Evolutionary conservation across 192 early-diverging fungal genomes (phyloP), one percentile per base, ranked within the genome.

Genomic region (Backusella parvicylindrica): DNA sequence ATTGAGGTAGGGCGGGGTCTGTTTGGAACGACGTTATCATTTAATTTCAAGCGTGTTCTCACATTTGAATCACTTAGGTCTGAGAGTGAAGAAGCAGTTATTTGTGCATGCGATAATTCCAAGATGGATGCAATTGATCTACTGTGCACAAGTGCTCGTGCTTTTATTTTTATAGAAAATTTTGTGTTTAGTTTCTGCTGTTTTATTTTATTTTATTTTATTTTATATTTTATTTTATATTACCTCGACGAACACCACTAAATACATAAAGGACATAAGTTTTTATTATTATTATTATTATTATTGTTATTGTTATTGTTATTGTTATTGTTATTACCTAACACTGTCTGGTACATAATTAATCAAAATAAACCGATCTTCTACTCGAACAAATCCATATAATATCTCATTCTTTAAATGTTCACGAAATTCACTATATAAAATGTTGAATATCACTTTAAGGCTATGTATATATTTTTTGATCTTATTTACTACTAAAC

Each of bases 101-200:
- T 73, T 38, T 80, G 78, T 16, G 77, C 86, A 49, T 83, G 80
- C 47, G 82, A 69, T 63, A 85, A 85, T 73, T 88, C 82, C 70
- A 90, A 84, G 41, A 88, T 69, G 43, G 79, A 77, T 23, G 83
- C 89, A 68, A 90, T 86, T 49, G 89, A 86, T 72, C 88, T 82
- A 68, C 89, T 87, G 70, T 90, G 89, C 16, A 90, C 89, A 40
- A 90, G 77, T 53, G 87, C 85, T 72, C 88, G 85, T 37, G 88
- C 89, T 89, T 74, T 73, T 64, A 50, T 60, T 26, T 60, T 60
- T 66, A 47, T n/a, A 26, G 11, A 74, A 40, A 43, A 43, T 28
- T 37, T 4, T 66, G 38, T 69, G 21, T 41, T 26, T 69, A 69
- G 38, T 49, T 36, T 41, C 23, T 30, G n/a, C 26, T 33, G 8